These are phyloP conservation scores for Gymnopilus dilepis DNA, from an alignment of 768 basidiomycete species.

Conservation along the genomic window DNA sequence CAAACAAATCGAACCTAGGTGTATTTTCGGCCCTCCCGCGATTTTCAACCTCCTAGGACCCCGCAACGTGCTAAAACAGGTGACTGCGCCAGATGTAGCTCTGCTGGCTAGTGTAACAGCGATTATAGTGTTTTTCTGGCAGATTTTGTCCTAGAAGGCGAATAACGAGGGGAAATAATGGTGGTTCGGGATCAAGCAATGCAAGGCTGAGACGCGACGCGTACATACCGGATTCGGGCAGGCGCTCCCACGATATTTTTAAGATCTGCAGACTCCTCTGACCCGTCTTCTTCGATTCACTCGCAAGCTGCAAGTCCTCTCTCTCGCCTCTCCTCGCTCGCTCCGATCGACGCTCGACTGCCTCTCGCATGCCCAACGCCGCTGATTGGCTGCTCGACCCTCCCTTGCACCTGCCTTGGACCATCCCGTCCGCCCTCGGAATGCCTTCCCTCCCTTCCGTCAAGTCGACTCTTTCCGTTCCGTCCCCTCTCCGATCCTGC, in stretches of 20 bases:
- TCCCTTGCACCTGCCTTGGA: no score
- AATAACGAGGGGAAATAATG: slow-evolving; percentile 12
- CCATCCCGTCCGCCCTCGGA: no score
- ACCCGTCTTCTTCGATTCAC: no score
- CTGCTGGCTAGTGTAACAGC: not conserved
- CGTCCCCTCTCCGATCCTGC: no score
- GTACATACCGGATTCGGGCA: slow-evolving; percentile 16
- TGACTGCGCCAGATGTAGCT: not conserved
- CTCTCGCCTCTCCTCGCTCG: no score
- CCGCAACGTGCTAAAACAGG: not conserved
- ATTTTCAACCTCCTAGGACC: not conserved
- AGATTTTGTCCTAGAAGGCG: not conserved
- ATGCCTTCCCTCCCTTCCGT: no score
- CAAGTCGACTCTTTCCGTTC: no score
- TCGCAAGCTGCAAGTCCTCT: no score
- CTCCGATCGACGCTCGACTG: no score
- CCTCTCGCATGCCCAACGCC: no score
- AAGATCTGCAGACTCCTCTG: no score
- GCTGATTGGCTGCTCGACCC: no score
- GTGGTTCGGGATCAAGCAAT: slow-evolving; percentile 16
- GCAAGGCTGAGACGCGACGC: slow-evolving; percentile 22
- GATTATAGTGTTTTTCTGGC: not conserved
- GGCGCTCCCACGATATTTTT: slow-evolving; percentile 21
- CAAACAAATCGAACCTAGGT: not conserved
- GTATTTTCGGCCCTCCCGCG: not conserved